Conservation (phyloP, 805 yeast species). For the Komagataella ulmi region DNA sequence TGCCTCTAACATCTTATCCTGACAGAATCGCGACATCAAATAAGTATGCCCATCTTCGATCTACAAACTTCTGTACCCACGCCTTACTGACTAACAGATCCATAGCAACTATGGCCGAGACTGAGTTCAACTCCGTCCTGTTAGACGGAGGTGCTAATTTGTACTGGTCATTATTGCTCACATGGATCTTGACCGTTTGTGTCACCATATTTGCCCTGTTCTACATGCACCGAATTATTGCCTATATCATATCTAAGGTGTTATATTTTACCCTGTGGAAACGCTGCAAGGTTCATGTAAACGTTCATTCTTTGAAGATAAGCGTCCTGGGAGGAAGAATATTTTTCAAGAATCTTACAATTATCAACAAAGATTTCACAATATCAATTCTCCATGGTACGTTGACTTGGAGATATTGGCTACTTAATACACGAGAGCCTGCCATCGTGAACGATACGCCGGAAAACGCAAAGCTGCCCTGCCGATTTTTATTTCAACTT, state of each 20-base stretch:
- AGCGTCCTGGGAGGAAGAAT: constrained; percentile 77
- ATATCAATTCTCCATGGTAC: constrained; percentile 57
- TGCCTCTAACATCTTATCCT: not conserved
- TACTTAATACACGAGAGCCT: constrained; percentile 24
- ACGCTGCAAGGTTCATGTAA: constrained; percentile 38
- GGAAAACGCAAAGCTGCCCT: constrained; percentile 33
- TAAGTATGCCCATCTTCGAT: not conserved
- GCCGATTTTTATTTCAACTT: constrained; percentile 41
- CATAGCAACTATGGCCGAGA: not conserved
- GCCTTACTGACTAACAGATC: not conserved
- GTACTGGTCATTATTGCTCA: constrained; percentile 68
- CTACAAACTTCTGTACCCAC: not conserved
- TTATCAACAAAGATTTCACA: constrained; percentile 65
- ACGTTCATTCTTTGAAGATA: constrained; percentile 60
- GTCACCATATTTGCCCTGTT: constrained; percentile 54
- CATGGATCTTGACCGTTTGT: constrained; percentile 63
- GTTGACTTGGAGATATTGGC: constrained; percentile 90
- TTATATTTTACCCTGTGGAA: constrained; percentile 54
- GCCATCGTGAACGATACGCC: constrained; percentile 6
- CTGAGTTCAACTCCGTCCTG: not conserved
- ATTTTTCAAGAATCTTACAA: constrained; percentile 60
- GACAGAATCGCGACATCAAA: not conserved
- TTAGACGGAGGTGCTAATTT: constrained; percentile 7
- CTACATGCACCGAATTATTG: constrained; percentile 64
- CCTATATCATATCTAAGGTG: constrained; percentile 36